These are phyloP conservation scores for Spathaspora boniae DNA, from an alignment of 805 yeast genomes.

Conservation along the genomic window DNA sequence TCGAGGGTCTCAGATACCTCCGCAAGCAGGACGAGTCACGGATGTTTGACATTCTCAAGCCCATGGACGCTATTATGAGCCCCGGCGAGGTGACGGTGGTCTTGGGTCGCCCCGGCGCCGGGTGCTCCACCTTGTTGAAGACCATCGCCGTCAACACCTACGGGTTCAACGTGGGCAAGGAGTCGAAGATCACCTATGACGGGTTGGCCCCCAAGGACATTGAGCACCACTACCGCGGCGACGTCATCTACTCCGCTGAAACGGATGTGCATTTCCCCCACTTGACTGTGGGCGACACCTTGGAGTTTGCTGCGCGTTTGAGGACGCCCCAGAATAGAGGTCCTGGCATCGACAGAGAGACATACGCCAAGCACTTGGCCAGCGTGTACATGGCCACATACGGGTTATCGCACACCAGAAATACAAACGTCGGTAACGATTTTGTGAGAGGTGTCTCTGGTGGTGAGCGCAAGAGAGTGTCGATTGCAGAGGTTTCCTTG, in stretches of 20 bases:
- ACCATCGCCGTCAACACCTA: slow-evolving; percentile 36
- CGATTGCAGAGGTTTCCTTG: slow-evolving; percentile 61
- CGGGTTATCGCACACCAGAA: slow-evolving; percentile 56
- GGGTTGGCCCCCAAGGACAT: slow-evolving; percentile 31
- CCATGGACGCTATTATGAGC: slow-evolving; percentile 32
- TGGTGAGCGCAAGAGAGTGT: slow-evolving; percentile 70
- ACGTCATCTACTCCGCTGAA: slow-evolving; percentile 47
- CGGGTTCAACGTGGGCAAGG: slow-evolving; percentile 33
- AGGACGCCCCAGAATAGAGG: slow-evolving; percentile 42
- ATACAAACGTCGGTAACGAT: slow-evolving; percentile 66
- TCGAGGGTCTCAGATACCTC: slow-evolving; percentile 15
- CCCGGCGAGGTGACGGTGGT: slow-evolving; percentile 42
- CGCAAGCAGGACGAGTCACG: slow-evolving; percentile 20
- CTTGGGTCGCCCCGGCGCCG: slow-evolving; percentile 41
- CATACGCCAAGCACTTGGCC: slow-evolving; percentile 39
- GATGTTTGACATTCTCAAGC: slow-evolving; percentile 30
- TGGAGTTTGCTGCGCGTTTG: slow-evolving; percentile 52
- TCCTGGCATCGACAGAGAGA: slow-evolving; percentile 31
- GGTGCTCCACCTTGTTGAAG: slow-evolving; percentile 38
- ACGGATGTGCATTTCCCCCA: slow-evolving; percentile 56
- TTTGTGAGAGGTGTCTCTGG: slow-evolving; percentile 69
- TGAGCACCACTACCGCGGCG: slow-evolving; percentile 30
- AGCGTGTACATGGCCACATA: slow-evolving; percentile 42
- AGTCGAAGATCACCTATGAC: slow-evolving; percentile 31
- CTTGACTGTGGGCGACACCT: slow-evolving; percentile 52